phyloP scores from a whole-genome alignment of 2,329 filamentous ascomycete species.

The Periconia sp. region DNA sequence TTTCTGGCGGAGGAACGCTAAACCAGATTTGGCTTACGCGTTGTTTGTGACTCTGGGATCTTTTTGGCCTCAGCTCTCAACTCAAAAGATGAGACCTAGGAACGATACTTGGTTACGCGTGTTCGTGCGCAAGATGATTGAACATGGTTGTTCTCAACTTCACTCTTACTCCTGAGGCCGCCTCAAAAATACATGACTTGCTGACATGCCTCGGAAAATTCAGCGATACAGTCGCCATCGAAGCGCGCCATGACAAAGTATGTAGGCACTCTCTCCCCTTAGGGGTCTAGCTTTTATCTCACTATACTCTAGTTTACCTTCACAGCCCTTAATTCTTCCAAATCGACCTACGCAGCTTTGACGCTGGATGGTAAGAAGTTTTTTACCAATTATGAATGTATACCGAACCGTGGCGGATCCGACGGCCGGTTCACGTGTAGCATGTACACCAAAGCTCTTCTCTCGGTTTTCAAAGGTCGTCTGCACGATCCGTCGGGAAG shows the following conservation, averaged over 20 bases:
- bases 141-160: conserved; percentile 62
- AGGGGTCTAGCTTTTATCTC: conserved; percentile 18
- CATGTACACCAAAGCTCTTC: conserved; percentile 68
- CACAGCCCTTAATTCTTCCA: conserved; percentile 76
- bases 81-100: not conserved
- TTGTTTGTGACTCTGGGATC: conserved; percentile 13
- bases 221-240: conserved; percentile 75
- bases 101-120: not conserved
- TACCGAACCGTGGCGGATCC: conserved; percentile 38
- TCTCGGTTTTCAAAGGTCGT: conserved; percentile 74
- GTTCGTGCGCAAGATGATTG: not conserved
- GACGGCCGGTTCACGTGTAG: conserved; percentile 69
- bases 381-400: conserved; percentile 72
- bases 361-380: conserved; percentile 68
- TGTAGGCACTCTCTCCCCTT: conserved; percentile 45
- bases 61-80: not conserved
- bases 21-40: conserved; percentile 22
- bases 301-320: conserved; percentile 59
- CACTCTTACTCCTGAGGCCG: conserved; percentile 72
- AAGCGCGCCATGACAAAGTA: conserved; percentile 71
- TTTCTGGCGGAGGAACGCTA: conserved; percentile 9
- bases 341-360: conserved; percentile 76
- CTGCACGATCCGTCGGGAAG: conserved; percentile 64
- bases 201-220: conserved; percentile 77
- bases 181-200: conserved; percentile 70